Base-by-base conservation (phyloP, 2,329 filamentous ascomycete species). In the Laburnicola sp. region DNA sequence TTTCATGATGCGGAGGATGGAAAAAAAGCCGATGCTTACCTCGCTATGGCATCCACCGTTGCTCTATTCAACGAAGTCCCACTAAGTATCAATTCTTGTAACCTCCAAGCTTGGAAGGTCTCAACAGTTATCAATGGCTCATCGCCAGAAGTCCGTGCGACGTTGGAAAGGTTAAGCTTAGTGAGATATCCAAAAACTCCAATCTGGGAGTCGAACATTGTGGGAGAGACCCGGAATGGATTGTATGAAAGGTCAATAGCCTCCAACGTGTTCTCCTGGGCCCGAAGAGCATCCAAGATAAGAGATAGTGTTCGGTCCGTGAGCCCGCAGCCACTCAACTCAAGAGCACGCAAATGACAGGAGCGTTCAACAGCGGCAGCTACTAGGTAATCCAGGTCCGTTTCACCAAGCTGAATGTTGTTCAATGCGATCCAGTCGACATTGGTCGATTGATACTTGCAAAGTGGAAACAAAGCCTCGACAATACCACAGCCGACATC, bases 361-460 rank as follows among this genome's bases (percentile, higher is more conserved):
- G 76, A 76, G 57, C 80, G 78, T 53, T 87, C 84, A 1, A 86
- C 85, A 7, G 86, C 83, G n/a, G 86, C 85, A 57, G 85, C 85
- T 38, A 88, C 83, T 39, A 87, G 62, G 58, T 82, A 82, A 55
- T 89, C 86, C 46, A 89, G 74, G 69, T 89, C 87, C 0, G 84
- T 83, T 47, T 89, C 86, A 35, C 84, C 85, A n/a, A 89, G 78
- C 53, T 82, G 80, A 54, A 89, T 86, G 9, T 85, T 85, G 53
- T 84, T 88, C 51, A 89, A 71, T 22, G 82, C 78, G 46, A 89
- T 81, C 86, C 86, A 89, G 65, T 87, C 84, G 16, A 89, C 82
- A 60, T 85, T 86, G 0, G 86, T 89, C 23, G 85, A 77, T 59
- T 86, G 82, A 54, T 82, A 80, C 56, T 83, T 83, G 70, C 85